Conservation (phyloP, 345 rosid species). For the Populus deltoides region DNA sequence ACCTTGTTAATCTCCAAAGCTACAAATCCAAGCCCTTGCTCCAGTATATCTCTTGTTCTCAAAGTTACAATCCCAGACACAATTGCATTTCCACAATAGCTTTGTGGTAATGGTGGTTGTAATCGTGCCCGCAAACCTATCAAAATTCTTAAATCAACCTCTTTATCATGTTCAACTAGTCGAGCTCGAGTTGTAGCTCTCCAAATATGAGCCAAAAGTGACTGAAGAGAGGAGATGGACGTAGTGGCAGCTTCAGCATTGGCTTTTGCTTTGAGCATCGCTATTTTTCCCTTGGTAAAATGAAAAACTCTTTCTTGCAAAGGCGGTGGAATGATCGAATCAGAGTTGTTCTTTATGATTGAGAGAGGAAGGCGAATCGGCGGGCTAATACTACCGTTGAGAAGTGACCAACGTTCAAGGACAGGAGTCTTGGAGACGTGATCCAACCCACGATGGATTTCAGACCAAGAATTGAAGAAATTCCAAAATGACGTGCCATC, state of each 20-base stretch:
- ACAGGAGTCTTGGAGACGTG: conserved; percentile 12
- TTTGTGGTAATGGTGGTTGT: conserved; percentile 22
- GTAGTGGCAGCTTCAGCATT: conserved; percentile 26
- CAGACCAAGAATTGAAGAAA: conserved; percentile 20
- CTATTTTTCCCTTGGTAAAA: conserved; percentile 18
- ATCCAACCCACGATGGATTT: conserved; percentile 20
- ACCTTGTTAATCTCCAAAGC: conserved; percentile 27
- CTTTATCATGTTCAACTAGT: conserved; percentile 7
- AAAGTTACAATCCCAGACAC: background rate
- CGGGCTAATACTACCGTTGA: conserved; percentile 13
- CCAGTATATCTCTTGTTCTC: conserved; percentile 18
- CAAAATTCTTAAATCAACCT: background rate
- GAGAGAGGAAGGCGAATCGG: conserved; percentile 28
- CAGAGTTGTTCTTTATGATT: background rate
- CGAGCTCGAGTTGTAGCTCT: conserved; percentile 10
- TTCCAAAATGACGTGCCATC: conserved; percentile 28
- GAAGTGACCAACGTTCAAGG: conserved; percentile 33
- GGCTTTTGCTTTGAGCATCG: conserved; percentile 41
- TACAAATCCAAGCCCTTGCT: conserved; percentile 16
- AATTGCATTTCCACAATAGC: conserved; percentile 40
- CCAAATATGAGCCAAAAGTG: conserved; percentile 42
- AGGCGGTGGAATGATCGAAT: background rate
- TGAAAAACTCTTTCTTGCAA: no score
- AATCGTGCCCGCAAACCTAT: conserved; percentile 29
- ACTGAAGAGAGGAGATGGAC: conserved; percentile 45